Base-by-base conservation (phyloP, 2,329 filamentous ascomycete genomes). In the Lojkania enalia region DNA sequence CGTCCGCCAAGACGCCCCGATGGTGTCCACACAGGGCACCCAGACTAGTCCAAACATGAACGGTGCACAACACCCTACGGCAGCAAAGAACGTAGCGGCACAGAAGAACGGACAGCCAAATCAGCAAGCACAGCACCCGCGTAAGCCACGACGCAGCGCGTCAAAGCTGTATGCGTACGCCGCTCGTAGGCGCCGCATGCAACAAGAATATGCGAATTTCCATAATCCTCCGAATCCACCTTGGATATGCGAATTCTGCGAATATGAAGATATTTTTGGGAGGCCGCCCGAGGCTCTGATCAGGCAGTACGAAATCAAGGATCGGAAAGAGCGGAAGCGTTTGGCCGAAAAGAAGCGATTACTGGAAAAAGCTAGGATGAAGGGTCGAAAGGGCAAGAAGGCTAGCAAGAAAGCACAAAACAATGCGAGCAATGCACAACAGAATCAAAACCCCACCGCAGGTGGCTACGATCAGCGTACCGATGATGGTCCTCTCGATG, bases 221-320 rank as follows among this genome's bases (percentile, higher is more conserved):
- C 84, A 87, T 58, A 85, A 88, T 60, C 86, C 88, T 1, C 87
- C 87, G 0, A 86, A 89, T 54, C 88, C 96, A 49, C 81, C 90
- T 39, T 97, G 91, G 88, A 90, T 97, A 35, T 99, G 94, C 72
- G 89, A 96, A 63, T 97, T 97, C 67, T 99, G 94, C 75, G 94
- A 99, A 70, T 99, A 96, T 65, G 92, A 97, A 71, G 83, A 84
- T 40, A 96, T 99, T 38, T 97, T 96, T 66, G 92, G 92, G n/a
- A 80, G 80, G 40, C 88, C 88, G 2, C 94, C 94, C 0, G 80
- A 83, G 58, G 90, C 90, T 38, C 74, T 99, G 42, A 95, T 97
- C 52, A 83, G 88, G 30, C 84, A 90, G 51, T 99, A 97, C 64
- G 94, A 99, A 72, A 88, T 92, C 66, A 96, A 96, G 69, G 94